Evolutionary conservation across 768 basidiomycete species (phyloP), one percentile per base, ranked within the genome.

Genomic region (Pulveroboletus ravenelii): DNA sequence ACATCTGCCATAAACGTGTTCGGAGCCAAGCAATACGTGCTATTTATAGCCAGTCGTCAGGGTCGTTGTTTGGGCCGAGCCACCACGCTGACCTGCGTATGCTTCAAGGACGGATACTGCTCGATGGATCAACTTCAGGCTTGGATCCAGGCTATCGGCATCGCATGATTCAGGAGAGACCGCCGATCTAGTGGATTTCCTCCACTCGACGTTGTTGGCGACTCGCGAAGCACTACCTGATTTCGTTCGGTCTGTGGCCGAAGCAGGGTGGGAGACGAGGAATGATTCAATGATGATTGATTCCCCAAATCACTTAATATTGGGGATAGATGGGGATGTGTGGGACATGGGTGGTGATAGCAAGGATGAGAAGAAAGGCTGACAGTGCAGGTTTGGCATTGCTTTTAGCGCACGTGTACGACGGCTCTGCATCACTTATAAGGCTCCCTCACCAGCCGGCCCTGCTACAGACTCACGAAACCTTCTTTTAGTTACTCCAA

Each of bases 121-220:
- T 48, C 70, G 4, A 52, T 60, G 13, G 81, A 84, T 59, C 77
- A 80, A 51, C 70, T 83, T 35, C 76, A 76, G 43, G 82, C 78
- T 3, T 86, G 84, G 83, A 48, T 67, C 45, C 60, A 66, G 32
- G 56, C 52, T 7, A 48, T 56, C 12, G 64, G 66, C 42, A 56
- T 54, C 3, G 40, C 62, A 5, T 13, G 27, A 49, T 32, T 17
- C 1, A n/a, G 51, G 45, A 25, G 47, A 41, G 4, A 12, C 36
- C 15, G 36, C 20, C 15, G 47, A 51, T 45, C 41, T 34, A 14
- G 51, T 10, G 12, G 46, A 56, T n/a, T 25, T 58, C 50, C 41
- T 56, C 0, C 44, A 37, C 12, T 54, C 51, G 42, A 54, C 60
- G 1, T 47, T 60, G 8, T 38, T 48, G 50, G 51, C 46, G 5